Base-by-base conservation (phyloP, 495 filamentous ascomycete species). In the Penicillium turbatum region DNA sequence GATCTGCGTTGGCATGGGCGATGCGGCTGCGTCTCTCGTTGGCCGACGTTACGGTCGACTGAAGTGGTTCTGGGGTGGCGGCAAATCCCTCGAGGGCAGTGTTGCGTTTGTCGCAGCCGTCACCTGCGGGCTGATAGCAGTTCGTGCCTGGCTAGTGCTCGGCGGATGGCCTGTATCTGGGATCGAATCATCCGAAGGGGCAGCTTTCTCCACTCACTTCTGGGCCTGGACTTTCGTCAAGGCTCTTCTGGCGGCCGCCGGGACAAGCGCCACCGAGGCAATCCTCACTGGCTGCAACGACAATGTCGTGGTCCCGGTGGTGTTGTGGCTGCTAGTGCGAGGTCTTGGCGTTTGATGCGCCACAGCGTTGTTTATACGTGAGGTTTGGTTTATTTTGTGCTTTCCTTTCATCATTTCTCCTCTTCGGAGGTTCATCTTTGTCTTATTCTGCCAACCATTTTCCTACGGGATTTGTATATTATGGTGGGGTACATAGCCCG, bases 251-350 rank as follows among this genome's bases (percentile, higher is more conserved):
- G 92, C 90, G 46, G 90, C 89, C 6, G 78, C 77, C 35, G 83
- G 90, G 50, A 89, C 92, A 29, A 96, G 90, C 69, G 79, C 96
- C 52, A 93, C 91, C 51, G 93, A 97, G 74, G 92, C 93, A 16
- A 91, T 97, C 52, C 73, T 97, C 50, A 97, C 95, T 40, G 95
- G 93, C 10, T 93, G 91, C 45, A 99, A 99, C 77, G 93, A 99
- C 74, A 99, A 99, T 76, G 92, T 99, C 24, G 82, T 97, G 49
- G 93, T 97, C 56, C 95, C 95, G n/a, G 82, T 97, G 36, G 86
- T 95, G 49, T 70, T 97, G 45, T 99, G 93, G 93, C 76, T 89
- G 61, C 79, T 93, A 57, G 90, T 96, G 53, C 85, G 90, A 61
- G 86, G 86, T 5, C 70, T 95, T 60, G 80, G 81, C 34, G 68